Conservation (phyloP, 176 grass and related monocot species). For the Carex scoparia region DNA sequence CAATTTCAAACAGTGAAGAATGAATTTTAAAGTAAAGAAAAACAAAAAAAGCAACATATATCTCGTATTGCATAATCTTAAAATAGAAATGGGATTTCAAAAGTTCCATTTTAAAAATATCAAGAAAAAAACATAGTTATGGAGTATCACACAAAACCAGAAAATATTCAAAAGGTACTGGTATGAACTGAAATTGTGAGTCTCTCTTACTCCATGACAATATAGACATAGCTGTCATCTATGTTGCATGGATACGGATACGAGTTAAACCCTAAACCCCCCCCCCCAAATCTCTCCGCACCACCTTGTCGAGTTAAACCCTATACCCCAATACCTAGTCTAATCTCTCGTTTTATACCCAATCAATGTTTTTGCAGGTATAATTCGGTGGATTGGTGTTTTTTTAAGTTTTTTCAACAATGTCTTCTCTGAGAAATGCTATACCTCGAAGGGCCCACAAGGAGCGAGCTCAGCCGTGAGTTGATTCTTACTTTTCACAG, state of each 20-base stretch:
- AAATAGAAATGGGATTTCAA: conserved; percentile 8
- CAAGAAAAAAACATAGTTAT: not conserved
- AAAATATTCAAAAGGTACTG: not conserved
- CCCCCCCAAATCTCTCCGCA: not conserved
- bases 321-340: not conserved
- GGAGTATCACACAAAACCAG: not conserved
- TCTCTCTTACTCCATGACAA: conserved; percentile 95
- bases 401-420: conserved; percentile 14
- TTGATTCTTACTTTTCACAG: not conserved
- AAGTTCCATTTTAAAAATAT: not conserved
- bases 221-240: conserved; percentile 78
- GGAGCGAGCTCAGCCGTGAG: conserved; percentile 91
- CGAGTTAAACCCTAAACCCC: too few relatives aligned
- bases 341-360: not conserved
- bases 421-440: conserved; percentile 93
- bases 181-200: not conserved
- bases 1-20: not conserved
- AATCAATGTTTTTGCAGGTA: not conserved
- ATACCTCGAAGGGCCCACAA: conserved; percentile 75
- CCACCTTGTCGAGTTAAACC: not conserved
- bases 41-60: conserved; percentile 1
- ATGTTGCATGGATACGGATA: too few relatives aligned
- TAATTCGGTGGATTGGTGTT: not conserved
- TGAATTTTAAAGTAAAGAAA: not conserved
- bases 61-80: conserved; percentile 49